A percentile compares a stretch with the other conserved stretches of the same genome.
phyloP scores from a whole-genome alignment of 768 basidiomycete species.

The Lyophyllum shimeji region DNA sequence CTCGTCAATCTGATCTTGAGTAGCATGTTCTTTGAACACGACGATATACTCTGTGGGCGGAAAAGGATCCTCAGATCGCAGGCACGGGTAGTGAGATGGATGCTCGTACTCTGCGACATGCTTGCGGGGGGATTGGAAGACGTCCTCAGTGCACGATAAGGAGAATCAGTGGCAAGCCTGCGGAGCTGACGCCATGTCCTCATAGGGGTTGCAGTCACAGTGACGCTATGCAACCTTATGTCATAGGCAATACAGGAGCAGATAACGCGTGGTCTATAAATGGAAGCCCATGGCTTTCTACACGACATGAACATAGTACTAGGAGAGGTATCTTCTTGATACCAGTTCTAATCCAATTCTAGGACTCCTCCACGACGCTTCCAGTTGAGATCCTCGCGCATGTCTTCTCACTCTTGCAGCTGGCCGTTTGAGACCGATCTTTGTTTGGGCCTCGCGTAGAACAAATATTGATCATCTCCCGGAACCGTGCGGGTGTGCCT shows the following conservation, averaged over 20 bases:
- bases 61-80: neutral
- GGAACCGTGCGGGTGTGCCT: neutral
- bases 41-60: conserved; percentile 47
- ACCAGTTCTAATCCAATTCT: too few species aligned
- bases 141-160: conserved; percentile 8
- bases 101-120: conserved; percentile 8
- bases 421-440: neutral
- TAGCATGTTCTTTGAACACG: conserved; percentile 49
- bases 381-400: too few species aligned
- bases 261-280: conserved; percentile 3
- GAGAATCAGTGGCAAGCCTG: conserved; percentile 8
- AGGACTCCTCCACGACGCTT: too few species aligned
- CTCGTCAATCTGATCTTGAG: conserved; percentile 38
- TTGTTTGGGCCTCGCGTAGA: neutral
- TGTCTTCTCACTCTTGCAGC: neutral
- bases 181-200: conserved; percentile 9
- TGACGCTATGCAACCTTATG: conserved; percentile 5
- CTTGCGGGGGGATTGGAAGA: neutral
- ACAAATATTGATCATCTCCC: conserved; percentile 5
- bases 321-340: too few species aligned
- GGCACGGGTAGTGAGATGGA: neutral
- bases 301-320: too few species aligned
- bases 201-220: neutral
- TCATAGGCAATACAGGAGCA: conserved; percentile 1
- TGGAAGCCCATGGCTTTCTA: neutral